phyloP scores from a whole-genome alignment of 306 rosid species.

The Rosa rugosa region DNA sequence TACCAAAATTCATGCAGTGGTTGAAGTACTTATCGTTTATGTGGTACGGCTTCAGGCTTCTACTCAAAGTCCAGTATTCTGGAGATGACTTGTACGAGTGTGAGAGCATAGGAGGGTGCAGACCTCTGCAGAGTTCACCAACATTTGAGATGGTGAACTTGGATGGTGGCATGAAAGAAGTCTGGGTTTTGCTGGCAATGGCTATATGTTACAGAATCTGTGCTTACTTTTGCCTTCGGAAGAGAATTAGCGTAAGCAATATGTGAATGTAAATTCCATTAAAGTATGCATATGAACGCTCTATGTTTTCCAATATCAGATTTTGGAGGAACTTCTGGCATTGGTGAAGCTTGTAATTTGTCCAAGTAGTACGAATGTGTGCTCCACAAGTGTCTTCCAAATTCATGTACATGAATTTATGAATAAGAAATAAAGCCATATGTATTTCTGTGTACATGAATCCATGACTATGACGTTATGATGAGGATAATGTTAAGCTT shows the following conservation, averaged over 20 bases:
- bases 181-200: slow-evolving; percentile 75
- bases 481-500: not conserved
- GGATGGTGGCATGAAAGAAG: slow-evolving; percentile 73
- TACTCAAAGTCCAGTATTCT: slow-evolving; percentile 83
- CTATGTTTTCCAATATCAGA: not conserved
- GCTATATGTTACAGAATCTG: slow-evolving; percentile 60
- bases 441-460: not conserved
- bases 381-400: not conserved
- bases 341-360: slow-evolving; percentile 1
- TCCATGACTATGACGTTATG: not conserved
- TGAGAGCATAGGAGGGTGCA: slow-evolving; percentile 67
- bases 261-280: slow-evolving; percentile 22
- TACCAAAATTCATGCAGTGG: slow-evolving; percentile 85
- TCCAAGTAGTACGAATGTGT: not conserved
- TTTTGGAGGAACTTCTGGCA: slow-evolving; percentile 4
- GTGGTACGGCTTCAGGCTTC: slow-evolving; percentile 85
- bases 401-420: not conserved
- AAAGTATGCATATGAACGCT: not conserved
- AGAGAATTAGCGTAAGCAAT: slow-evolving; percentile 48
- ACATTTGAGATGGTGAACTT: slow-evolving; percentile 68
- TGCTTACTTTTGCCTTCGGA: slow-evolving; percentile 70
- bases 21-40: slow-evolving; percentile 83
- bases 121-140: slow-evolving; percentile 71
- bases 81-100: slow-evolving; percentile 81
- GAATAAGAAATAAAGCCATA: not conserved